A percentile compares a stretch with the other conserved stretches of the same genome.
Conservation (phyloP, 192 early-diverging fungal species). For the Linnemannia elongata region DNA sequence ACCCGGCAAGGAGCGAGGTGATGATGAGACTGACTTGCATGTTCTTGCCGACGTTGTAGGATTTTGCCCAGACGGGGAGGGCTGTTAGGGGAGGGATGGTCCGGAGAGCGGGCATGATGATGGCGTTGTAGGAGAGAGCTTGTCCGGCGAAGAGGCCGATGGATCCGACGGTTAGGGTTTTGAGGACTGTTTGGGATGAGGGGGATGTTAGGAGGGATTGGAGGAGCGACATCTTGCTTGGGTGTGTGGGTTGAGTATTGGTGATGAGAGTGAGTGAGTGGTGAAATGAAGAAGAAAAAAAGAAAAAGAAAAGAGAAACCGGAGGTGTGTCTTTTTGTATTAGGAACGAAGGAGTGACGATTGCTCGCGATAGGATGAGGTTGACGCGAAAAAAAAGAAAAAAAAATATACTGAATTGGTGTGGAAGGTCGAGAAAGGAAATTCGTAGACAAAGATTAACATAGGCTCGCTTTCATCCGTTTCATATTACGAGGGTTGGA, state of each 20-base stretch:
- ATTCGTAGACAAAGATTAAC: not conserved
- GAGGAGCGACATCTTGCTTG: not conserved
- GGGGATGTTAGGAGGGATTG: not conserved
- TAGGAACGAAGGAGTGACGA: too few species aligned
- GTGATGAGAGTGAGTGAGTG: not conserved
- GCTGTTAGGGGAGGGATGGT: slow-evolving; percentile 1
- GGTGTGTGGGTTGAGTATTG: not conserved
- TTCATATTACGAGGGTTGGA: too few species aligned
- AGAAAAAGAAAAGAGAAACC: not conserved
- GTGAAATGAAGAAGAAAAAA: not conserved
- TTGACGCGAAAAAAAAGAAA: not conserved
- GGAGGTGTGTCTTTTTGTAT: too few species aligned
- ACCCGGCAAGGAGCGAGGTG: slow-evolving; percentile 5
- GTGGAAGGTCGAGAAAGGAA: not conserved
- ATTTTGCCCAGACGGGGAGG: slow-evolving; percentile 32
- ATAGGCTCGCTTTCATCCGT: too few species aligned
- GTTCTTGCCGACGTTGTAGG: slow-evolving; percentile 20
- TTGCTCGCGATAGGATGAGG: not conserved
- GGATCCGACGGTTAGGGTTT: slow-evolving; percentile 22
- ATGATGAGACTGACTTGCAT: slow-evolving; percentile 21
- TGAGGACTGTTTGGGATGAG: not conserved
- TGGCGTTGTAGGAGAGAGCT: slow-evolving; percentile 21
- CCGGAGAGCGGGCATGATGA: slow-evolving; percentile 36
- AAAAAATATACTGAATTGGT: not conserved
- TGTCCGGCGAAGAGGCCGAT: slow-evolving; percentile 40